Conservation (phyloP, 306 rosid genomes). For the Arachis stenosperma region DNA sequence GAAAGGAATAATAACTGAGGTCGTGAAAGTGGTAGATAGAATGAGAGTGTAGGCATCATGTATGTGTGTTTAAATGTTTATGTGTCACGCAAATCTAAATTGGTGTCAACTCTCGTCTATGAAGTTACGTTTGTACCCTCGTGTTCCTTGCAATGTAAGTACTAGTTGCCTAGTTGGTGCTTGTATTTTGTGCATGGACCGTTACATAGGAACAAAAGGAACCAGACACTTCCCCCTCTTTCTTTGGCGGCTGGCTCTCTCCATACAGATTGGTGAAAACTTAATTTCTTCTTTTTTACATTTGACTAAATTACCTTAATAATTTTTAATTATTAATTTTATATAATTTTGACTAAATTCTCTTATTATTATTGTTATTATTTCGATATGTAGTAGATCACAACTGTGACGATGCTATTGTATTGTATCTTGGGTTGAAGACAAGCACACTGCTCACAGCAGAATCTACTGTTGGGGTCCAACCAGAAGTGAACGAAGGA, state of each 20-base stretch:
- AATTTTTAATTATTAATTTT: too few species aligned
- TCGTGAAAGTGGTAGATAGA: neutral
- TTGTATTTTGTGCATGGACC: too few species aligned
- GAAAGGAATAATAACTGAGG: neutral
- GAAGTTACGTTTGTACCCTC: neutral
- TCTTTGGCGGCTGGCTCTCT: neutral
- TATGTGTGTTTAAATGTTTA: too few species aligned
- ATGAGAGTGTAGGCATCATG: neutral
- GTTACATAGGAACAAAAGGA: too few species aligned
- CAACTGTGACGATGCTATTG: neutral
- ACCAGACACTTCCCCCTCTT: neutral
- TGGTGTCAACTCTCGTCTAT: neutral
- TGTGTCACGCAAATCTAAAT: neutral
- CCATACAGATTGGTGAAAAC: too few species aligned
- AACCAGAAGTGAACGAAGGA: neutral
- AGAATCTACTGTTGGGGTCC: neutral
- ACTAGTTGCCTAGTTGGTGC: too few species aligned
- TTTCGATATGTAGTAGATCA: neutral
- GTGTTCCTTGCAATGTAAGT: too few species aligned
- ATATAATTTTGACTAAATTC: too few species aligned
- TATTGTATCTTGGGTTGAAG: neutral
- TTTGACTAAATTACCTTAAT: too few species aligned
- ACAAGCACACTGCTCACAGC: neutral
- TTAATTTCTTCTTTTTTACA: too few species aligned
- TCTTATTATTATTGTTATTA: neutral